Conservation (phyloP, 306 rosid species). For the Trichosanthes cucumerina region DNA sequence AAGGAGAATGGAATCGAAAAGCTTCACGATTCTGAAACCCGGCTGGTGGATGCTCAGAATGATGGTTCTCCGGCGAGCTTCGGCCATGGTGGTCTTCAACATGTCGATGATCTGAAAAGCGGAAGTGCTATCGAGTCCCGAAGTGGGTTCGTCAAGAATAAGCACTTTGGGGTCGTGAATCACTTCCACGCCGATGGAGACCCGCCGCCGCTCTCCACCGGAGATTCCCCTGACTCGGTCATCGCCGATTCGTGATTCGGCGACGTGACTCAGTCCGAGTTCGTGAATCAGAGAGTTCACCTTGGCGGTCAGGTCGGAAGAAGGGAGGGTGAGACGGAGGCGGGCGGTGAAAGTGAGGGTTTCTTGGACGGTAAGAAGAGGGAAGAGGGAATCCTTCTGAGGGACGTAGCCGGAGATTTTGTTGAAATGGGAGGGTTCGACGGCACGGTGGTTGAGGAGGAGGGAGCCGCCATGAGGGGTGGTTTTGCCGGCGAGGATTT, state of each 20-base stretch:
- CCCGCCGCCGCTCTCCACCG: conserved; percentile 85
- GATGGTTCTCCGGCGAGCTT: conserved; percentile 51
- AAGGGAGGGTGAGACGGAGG: conserved; percentile 42
- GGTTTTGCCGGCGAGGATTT: conserved; percentile 70
- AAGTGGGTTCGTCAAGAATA: conserved; percentile 90
- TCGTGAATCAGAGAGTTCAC: conserved; percentile 65
- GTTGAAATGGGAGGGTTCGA: conserved; percentile 48
- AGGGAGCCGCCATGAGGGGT: conserved; percentile 51
- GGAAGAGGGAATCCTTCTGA: conserved; percentile 68
- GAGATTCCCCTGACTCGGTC: conserved; percentile 76
- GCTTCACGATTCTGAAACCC: conserved; percentile 76
- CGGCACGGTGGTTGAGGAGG: conserved; percentile 46
- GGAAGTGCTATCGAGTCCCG: conserved; percentile 86
- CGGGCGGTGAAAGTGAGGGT: conserved; percentile 73
- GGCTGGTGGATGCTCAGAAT: conserved; percentile 89
- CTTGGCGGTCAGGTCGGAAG: conserved; percentile 30
- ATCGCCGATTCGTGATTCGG: conserved; percentile 62
- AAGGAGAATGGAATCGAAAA: conserved; percentile 55
- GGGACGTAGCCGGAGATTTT: conserved; percentile 86
- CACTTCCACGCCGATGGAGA: conserved; percentile 89
- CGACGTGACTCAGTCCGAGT: conserved; percentile 64
- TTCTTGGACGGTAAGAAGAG: conserved; percentile 82
- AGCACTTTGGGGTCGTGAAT: conserved; percentile 79
- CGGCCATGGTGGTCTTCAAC: conserved; percentile 80
- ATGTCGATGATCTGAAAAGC: conserved; percentile 80